Evolutionary conservation across 1,139 yeast species (phyloP), one percentile per base, ranked within the genome.

Genomic region (Nakaseomyces nivariensis): DNA sequence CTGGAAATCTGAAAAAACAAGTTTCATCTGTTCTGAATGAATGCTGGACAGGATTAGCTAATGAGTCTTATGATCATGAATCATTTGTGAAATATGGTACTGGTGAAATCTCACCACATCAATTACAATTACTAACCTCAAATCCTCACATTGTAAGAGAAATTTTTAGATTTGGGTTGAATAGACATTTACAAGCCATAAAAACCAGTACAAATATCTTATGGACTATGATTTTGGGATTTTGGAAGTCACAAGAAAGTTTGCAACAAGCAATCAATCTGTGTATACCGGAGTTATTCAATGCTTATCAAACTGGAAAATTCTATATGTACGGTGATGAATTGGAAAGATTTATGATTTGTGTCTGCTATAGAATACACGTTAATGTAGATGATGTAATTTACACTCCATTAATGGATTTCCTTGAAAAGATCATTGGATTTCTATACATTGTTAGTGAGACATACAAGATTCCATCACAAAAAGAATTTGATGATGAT

Each of bases 401-500:
- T 1, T 79, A 75, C 57, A 67, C 69, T 1, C 68, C 78, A 45
- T 72, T 84, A 46, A 69, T 74, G 54, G 69, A 70, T 46, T 78
- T 82, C 50, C 72, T 83, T 52, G 76, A 76, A 52, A 81, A 78
- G 50, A 64, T 86, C 42, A 66, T 80, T 37, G 83, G 80, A 34
- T 85, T 87, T 67, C 68, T 87, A 54, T 78, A 76, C 49, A 79
- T 82, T 25, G 74, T 85, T 60, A 75, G 81, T 54, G 88, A 85
- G 59, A 77, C 85, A 59, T 78, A 78, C 57, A 77, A 78, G 56
- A 87, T 88, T 51, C 96, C 96, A 24, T 77, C 76, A 47, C 92
- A 90, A 24, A 82, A 82, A 45, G 95, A 88, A 60, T 88, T 84
- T 67, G 92, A 85, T 58, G 95, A 85, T 61, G 96, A 88, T 65